Evolutionary conservation across 176 grass and related monocot genomes (phyloP).

Genomic region (Oryza longistaminata): DNA sequence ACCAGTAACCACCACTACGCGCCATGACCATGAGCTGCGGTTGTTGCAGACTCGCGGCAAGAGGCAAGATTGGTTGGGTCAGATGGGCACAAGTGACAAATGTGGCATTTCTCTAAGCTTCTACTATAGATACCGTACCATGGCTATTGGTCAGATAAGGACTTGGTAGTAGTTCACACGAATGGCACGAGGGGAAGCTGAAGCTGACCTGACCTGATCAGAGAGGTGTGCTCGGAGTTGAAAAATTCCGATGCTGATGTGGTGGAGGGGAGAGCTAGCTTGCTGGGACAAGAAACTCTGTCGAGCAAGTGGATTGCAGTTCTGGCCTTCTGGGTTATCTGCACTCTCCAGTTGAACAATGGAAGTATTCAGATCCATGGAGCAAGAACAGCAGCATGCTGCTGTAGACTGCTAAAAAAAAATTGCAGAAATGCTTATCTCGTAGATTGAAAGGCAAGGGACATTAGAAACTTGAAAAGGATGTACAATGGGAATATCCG

Average conservation of each 20-base stretch:
- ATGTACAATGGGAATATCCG: constrained; percentile 7
- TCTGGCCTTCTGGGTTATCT: background rate
- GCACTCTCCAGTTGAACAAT: background rate
- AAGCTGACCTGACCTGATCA: background rate
- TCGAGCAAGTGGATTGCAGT: background rate
- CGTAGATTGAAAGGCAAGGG: background rate
- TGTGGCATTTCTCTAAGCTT: background rate
- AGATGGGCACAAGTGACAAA: background rate
- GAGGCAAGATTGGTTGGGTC: background rate
- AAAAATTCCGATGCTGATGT: background rate
- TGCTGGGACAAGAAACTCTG: background rate
- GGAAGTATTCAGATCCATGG: constrained; percentile 6
- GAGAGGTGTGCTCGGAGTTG: background rate
- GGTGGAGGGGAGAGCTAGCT: background rate
- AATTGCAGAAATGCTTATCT: background rate
- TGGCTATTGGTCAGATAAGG: background rate
- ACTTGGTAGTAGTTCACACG: background rate
- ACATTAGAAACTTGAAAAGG: background rate
- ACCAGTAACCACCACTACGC: constrained; percentile 3
- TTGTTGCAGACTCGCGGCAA: background rate
- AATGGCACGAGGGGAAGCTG: background rate
- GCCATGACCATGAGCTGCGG: background rate
- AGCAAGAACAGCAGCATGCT: background rate
- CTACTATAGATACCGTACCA: background rate
- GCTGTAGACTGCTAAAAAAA: background rate